Base-by-base conservation (phyloP, 2,329 filamentous ascomycete genomes). In the Sclerotinia spermophila region DNA sequence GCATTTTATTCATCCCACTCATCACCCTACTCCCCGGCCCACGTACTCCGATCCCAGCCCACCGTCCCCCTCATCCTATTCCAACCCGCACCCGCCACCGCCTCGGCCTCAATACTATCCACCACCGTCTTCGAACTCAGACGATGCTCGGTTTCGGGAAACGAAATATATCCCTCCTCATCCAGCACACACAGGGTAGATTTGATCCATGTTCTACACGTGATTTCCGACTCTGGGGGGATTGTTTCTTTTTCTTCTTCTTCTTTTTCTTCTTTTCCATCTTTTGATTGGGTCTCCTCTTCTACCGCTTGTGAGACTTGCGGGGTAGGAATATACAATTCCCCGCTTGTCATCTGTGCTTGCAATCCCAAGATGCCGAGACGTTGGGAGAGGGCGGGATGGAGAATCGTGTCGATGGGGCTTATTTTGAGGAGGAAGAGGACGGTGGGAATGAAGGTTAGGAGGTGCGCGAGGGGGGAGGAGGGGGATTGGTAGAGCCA, bases 101-200 rank as follows among this genome's bases (percentile, higher is more conserved):
- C 62, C 45, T 65, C 62, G 5, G 33, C 45, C 27, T 65, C 62
- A 13, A 65, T 42, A 53, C 45, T 40, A 21, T 53, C 45, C 8
- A 65, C 62, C 8, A 53, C 62, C 3, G 15, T 42, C n/a, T 78
- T 65, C 72, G 72, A n/a, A 1, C 45, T 40, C 15, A 53, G 11
- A 3, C 33, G 56, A 24, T n/a, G 21, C 33, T 24, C 24, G 10
- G 35, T 40, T 15, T 65, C 62, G 4, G 62, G 62, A 21, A 65
- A 65, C 5, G 62, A 30, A 21, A 65, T 65, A 15, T 65, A 65
- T 0, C 62, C 62, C 21, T 65, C 62, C 40, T 65, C 62, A 8
- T 65, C 62, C 1, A 65, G 10, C 11, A 24, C 27, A 5, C 27
- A 27, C 2, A 65, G 62, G 10, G 62, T 65, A 3, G 17, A 27